A percentile compares a stretch with the other conserved stretches of the same genome.
Conservation (phyloP, 1,284 basidiomycete species). For the Rhodotorula sp. region DNA sequence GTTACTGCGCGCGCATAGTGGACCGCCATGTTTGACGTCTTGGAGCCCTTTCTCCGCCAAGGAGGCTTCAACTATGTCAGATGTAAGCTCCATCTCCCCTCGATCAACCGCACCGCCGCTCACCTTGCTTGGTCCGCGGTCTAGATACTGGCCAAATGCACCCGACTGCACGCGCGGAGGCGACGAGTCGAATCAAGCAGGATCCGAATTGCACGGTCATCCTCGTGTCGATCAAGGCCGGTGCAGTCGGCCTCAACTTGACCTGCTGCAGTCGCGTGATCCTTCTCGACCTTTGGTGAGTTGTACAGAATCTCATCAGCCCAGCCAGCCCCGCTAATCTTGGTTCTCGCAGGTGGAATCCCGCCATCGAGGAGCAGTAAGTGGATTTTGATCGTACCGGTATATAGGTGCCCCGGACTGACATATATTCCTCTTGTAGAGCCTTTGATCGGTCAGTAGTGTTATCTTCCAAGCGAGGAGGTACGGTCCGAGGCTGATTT, state of each 20-base stretch:
- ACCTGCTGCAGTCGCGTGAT: conserved; percentile 65
- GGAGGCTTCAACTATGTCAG: conserved; percentile 70
- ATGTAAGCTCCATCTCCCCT: conserved; percentile 60
- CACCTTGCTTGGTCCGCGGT: neutral
- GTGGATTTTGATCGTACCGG: conserved; percentile 57
- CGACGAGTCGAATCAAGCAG: conserved; percentile 67
- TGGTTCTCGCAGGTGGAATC: conserved; percentile 56
- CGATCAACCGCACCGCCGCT: neutral
- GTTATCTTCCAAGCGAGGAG: neutral
- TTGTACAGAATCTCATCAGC: neutral
- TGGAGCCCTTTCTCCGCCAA: conserved; percentile 74
- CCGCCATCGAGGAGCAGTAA: conserved; percentile 58
- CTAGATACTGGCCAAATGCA: conserved; percentile 39
- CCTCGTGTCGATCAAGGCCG: conserved; percentile 83
- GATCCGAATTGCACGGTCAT: conserved; percentile 66
- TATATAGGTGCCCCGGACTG: neutral
- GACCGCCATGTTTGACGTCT: conserved; percentile 81
- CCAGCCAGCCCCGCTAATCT: too few species aligned
- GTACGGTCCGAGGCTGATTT: neutral
- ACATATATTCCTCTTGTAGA: conserved; percentile 54
- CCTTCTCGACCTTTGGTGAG: conserved; percentile 60
- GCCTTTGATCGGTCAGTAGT: conserved; percentile 72
- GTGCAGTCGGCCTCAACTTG: conserved; percentile 72
- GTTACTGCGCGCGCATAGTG: conserved; percentile 58
- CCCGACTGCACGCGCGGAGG: conserved; percentile 65